phyloP scores from a whole-genome alignment of 129 eudicot species.

The Calendula officinalis region DNA sequence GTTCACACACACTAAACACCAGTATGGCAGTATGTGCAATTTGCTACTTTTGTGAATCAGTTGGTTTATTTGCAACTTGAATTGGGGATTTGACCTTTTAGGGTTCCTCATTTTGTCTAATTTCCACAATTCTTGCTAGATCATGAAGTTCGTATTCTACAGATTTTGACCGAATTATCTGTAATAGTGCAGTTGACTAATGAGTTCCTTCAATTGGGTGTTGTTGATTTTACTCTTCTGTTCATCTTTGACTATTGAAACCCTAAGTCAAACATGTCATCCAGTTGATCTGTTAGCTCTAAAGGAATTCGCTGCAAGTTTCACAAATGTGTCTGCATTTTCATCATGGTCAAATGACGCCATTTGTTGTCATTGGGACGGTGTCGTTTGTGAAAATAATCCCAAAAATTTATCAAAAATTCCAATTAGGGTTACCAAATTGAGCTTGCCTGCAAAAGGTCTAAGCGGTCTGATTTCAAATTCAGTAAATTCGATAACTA shows the following conservation, averaged over 20 bases:
- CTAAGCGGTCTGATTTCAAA: constrained; percentile 58
- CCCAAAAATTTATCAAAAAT: constrained; percentile 35
- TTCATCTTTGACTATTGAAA: constrained; percentile 41
- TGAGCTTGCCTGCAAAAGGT: constrained; percentile 59
- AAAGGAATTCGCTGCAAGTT: constrained; percentile 53
- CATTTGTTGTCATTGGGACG: constrained; percentile 84
- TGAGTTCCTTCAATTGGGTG: constrained; percentile 38
- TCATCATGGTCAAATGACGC: constrained; percentile 55
- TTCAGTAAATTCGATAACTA: constrained; percentile 46
- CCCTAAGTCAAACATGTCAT: constrained; percentile 53
- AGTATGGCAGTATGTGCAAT: constrained; percentile 19
- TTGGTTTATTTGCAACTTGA: background rate
- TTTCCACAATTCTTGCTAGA: background rate
- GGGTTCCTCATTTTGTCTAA: background rate
- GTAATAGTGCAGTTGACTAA: constrained; percentile 16
- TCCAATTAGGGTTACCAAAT: constrained; percentile 42
- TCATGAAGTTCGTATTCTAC: background rate
- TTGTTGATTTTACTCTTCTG: constrained; percentile 41
- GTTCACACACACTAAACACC: constrained; percentile 31
- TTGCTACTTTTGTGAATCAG: constrained; percentile 6
- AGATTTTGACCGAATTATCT: constrained; percentile 3
- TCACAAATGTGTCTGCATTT: constrained; percentile 51
- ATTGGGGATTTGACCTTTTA: background rate
- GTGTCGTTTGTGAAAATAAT: constrained; percentile 57
- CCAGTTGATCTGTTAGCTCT: constrained; percentile 67